These are phyloP conservation scores for Cercospora zeae-maydis DNA, from an alignment of 2,329 filamentous ascomycete genomes.

Conservation along the genomic window DNA sequence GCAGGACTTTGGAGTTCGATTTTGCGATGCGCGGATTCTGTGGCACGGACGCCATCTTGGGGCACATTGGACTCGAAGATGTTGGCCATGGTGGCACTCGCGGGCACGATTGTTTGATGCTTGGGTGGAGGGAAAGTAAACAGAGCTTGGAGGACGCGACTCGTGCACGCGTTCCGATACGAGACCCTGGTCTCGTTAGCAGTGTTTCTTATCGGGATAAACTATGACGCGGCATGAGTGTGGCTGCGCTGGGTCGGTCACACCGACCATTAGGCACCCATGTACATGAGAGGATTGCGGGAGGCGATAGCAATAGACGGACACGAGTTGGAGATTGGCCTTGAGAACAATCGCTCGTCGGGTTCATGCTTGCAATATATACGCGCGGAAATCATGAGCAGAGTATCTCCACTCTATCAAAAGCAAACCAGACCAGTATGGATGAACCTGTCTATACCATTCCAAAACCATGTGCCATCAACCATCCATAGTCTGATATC, in stretches of 20 bases:
- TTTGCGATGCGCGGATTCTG: slow-evolving; percentile 57
- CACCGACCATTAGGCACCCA: neutral
- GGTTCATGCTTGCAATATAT: neutral
- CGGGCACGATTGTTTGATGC: neutral
- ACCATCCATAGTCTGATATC: neutral
- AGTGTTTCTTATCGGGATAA: neutral
- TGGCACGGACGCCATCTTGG: slow-evolving; percentile 27
- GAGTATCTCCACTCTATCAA: neutral
- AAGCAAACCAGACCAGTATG: neutral
- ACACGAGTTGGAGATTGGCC: neutral
- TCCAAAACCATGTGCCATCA: neutral
- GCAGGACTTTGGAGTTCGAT: slow-evolving; percentile 76
- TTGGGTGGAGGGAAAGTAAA: neutral
- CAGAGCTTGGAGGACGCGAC: neutral
- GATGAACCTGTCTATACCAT: neutral
- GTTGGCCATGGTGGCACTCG: slow-evolving; percentile 15
- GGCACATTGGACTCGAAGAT: slow-evolving; percentile 27
- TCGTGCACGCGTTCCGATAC: neutral
- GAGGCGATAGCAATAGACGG: neutral
- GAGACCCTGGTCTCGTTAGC: neutral
- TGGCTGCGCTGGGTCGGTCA: neutral
- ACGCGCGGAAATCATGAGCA: too few relatives aligned
- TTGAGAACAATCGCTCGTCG: neutral
- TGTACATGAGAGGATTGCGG: neutral
- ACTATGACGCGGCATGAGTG: neutral